Percentiles rank a stretch among this genome's conserved stretches.
phyloP scores from a whole-genome alignment of 257 asterid species.

The Paraleonurus japonicus region DNA sequence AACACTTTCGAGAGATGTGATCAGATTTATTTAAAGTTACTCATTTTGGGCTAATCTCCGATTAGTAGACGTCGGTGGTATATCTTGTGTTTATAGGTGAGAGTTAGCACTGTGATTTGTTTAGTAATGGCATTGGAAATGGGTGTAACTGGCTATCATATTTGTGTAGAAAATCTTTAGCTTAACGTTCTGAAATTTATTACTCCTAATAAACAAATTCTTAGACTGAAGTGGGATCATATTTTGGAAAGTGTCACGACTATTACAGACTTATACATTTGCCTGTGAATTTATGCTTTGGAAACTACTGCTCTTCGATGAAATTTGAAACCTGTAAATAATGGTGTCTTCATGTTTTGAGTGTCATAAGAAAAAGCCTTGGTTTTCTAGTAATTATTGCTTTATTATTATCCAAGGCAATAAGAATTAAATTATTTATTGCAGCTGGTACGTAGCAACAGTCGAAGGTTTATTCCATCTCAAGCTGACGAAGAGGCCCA shows the following conservation, averaged over 20 bases:
- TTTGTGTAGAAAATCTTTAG: background rate
- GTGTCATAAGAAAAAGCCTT: background rate
- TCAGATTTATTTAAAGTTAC: background rate
- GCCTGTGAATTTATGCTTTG: background rate
- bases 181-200: background rate
- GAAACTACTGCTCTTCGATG: background rate
- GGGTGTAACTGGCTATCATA: background rate
- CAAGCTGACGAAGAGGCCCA: constrained; percentile 96
- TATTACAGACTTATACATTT: background rate
- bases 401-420: constrained; percentile 11
- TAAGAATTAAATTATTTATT: constrained; percentile 10
- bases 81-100: background rate
- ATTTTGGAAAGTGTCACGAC: constrained; percentile 3
- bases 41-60: background rate
- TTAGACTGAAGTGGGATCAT: background rate
- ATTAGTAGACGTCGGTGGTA: background rate
- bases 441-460: constrained; percentile 97
- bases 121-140: constrained; percentile 5
- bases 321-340: background rate
- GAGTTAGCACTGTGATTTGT: constrained; percentile 12
- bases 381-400: background rate
- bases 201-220: background rate
- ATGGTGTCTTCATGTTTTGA: background rate
- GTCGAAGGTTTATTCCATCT: constrained; percentile 88
- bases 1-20: constrained; percentile 21